These are phyloP conservation scores for Pezicula rhizophila DNA, from an alignment of 2,329 filamentous ascomycete genomes.

Conservation along the genomic window DNA sequence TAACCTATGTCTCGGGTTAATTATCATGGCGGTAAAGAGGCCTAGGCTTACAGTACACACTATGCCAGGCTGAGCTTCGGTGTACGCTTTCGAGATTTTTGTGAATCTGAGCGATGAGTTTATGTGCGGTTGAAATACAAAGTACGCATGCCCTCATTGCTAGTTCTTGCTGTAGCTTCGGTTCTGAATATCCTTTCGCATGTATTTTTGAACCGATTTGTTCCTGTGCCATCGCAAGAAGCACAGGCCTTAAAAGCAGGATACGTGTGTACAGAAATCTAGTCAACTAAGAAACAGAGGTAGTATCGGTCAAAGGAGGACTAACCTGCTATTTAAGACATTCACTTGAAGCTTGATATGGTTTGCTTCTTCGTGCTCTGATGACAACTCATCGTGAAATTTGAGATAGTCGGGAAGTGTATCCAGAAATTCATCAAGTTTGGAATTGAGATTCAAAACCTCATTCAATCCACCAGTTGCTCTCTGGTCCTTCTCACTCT, in stretches of 20 bases:
- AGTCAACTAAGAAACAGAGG: not conserved
- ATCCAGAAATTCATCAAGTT: conserved; percentile 10
- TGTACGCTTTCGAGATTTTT: conserved; percentile 5
- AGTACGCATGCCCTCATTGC: conserved; percentile 6
- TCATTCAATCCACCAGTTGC: conserved; percentile 1
- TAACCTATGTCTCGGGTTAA: not conserved
- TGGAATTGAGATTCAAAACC: conserved; percentile 10
- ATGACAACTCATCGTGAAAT: not conserved
- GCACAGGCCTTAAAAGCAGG: conserved; percentile 5
- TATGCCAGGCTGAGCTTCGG: conserved; percentile 14
- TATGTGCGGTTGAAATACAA: conserved; percentile 12
- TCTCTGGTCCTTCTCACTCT: not conserved
- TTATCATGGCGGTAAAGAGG: not conserved
- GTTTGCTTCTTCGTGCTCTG: not conserved
- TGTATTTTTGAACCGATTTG: not conserved
- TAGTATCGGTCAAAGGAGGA: not conserved
- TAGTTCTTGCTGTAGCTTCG: conserved; percentile 1
- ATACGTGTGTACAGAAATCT: conserved; percentile 8
- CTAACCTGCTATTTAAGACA: conserved; percentile 11
- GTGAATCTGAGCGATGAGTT: conserved; percentile 6
- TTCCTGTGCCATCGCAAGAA: conserved; percentile 1
- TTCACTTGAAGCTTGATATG: conserved; percentile 9
- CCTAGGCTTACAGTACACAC: conserved; percentile 13
- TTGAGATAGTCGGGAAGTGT: conserved; percentile 9
- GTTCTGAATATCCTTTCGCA: not conserved